These are phyloP conservation scores for Senecio squalidus DNA, from an alignment of 140 eudicot species.

Conservation along the genomic window DNA sequence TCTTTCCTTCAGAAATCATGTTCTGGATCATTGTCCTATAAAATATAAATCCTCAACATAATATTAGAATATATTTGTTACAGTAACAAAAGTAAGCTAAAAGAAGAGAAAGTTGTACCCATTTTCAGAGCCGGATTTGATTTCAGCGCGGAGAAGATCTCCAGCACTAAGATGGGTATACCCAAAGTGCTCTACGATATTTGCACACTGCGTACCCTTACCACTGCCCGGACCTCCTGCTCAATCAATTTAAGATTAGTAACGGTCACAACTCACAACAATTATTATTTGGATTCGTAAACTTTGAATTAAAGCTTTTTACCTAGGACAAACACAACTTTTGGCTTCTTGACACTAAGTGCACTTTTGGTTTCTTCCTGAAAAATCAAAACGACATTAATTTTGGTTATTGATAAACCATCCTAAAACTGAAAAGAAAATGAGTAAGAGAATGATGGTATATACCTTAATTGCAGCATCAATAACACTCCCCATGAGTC, in stretches of 20 bases:
- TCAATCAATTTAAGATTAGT: constrained; percentile 17
- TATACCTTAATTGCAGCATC: constrained; percentile 52
- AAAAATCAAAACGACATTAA: constrained; percentile 8
- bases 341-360: constrained; percentile 39
- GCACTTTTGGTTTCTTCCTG: constrained; percentile 51
- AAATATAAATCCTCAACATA: background rate
- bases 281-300: background rate
- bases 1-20: constrained; percentile 92
- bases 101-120: constrained; percentile 58
- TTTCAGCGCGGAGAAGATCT: constrained; percentile 95
- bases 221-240: constrained; percentile 99
- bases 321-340: constrained; percentile 76
- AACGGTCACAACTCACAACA: background rate
- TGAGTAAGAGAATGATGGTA: background rate
- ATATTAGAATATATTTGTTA: background rate
- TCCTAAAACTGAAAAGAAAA: background rate
- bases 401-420: background rate
- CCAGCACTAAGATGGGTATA: constrained; percentile 99
- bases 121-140: constrained; percentile 83
- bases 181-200: constrained; percentile 82
- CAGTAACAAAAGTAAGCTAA: background rate
- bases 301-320: constrained; percentile 11
- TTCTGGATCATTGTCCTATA: constrained; percentile 89
- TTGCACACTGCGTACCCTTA: constrained; percentile 96
- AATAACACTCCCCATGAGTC: constrained; percentile 55